Evolutionary conservation across 2,329 filamentous ascomycete genomes (phyloP).

Genomic region (Bimuria novae-zelandiae): DNA sequence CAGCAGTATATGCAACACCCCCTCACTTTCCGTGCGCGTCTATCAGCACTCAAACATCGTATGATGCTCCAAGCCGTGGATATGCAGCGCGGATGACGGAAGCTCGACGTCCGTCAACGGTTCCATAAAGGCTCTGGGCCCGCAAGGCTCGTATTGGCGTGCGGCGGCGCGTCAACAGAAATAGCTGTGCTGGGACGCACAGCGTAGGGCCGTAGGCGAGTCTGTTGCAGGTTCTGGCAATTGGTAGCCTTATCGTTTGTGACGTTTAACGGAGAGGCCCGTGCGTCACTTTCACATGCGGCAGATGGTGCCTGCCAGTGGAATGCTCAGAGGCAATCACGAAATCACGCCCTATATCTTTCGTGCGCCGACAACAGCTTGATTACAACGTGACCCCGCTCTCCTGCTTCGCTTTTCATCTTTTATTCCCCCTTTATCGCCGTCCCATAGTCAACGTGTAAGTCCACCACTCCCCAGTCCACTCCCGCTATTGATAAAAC

Average conservation of each 20-base stretch:
- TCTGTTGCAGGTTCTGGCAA: neutral
- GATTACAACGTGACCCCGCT: neutral
- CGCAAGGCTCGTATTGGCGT: neutral
- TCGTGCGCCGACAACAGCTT: too few species aligned
- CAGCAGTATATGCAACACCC: neutral
- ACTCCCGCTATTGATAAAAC: slow-evolving; percentile 3
- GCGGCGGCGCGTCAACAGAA: neutral
- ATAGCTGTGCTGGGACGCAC: too few species aligned
- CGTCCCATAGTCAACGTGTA: neutral
- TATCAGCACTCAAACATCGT: neutral
- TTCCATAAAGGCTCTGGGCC: neutral
- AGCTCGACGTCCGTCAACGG: neutral
- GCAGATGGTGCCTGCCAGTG: neutral
- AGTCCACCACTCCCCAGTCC: neutral
- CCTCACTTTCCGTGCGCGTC: neutral
- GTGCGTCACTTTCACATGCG: slow-evolving; percentile 6
- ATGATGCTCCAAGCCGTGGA: too few species aligned
- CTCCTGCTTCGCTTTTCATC: neutral
- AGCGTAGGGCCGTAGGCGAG: too few species aligned
- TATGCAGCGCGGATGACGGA: too few species aligned
- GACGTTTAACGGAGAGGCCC: neutral
- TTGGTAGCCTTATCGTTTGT: neutral
- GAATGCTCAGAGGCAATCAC: slow-evolving; percentile 2
- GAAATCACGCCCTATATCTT: neutral
- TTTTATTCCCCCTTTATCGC: neutral